These are phyloP conservation scores for Trametes meyenii DNA, from an alignment of 768 basidiomycete genomes.

Conservation along the genomic window DNA sequence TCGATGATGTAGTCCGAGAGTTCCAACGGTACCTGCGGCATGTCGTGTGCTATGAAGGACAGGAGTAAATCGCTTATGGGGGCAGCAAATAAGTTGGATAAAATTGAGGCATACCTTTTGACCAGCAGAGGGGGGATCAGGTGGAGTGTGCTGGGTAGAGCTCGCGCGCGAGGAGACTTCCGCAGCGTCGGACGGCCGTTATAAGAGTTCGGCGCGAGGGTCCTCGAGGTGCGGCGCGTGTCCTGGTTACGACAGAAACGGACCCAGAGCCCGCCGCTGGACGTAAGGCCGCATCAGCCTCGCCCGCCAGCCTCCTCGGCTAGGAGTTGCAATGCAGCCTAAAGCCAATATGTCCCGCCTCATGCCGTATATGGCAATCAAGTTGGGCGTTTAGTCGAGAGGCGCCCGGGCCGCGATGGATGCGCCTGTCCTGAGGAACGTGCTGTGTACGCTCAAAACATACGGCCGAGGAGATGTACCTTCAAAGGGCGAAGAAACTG, in stretches of 20 bases:
- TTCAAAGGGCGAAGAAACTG: background rate
- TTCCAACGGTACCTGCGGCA: conserved; percentile 38
- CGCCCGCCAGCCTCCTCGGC: conserved; percentile 20
- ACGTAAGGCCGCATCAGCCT: background rate
- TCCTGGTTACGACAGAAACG: conserved; percentile 9
- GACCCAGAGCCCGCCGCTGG: background rate
- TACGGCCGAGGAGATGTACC: background rate
- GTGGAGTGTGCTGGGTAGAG: background rate
- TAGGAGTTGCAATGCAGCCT: conserved; percentile 16
- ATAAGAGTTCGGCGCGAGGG: background rate
- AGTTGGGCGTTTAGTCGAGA: background rate
- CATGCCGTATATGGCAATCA: background rate
- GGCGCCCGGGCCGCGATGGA: background rate
- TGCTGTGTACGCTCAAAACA: background rate
- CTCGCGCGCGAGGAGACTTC: background rate
- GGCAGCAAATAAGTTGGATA: background rate
- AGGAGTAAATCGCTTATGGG: background rate
- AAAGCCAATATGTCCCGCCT: background rate
- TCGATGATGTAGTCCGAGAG: conserved; percentile 38
- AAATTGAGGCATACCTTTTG: background rate
- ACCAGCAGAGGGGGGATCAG: background rate
- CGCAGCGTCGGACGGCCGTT: background rate
- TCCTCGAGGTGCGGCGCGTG: conserved; percentile 5
- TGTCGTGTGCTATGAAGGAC: conserved; percentile 5
- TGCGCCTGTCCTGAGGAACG: background rate